Evolutionary conservation across 345 rosid genomes (phyloP).

Genomic region (Draba incana): DNA sequence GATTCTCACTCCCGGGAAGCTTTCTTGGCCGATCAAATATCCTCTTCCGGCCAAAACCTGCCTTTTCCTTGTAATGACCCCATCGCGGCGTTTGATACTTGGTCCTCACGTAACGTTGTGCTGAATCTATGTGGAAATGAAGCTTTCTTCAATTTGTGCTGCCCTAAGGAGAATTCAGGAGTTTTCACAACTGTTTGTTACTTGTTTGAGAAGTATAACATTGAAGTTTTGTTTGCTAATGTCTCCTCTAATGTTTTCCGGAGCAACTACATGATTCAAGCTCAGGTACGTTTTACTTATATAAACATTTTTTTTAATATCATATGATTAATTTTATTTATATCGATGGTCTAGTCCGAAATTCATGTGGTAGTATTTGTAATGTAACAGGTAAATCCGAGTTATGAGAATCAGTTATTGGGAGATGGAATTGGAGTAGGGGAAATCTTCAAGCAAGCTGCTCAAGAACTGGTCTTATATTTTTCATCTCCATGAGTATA

Average conservation of each 20-base stretch:
- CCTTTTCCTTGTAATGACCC: constrained; percentile 45
- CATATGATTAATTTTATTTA: not conserved
- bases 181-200: constrained; percentile 57
- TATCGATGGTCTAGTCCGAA: too few relatives aligned
- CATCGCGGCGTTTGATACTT: constrained; percentile 51
- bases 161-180: constrained; percentile 46
- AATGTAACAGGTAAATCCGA: constrained; percentile 29
- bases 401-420: constrained; percentile 37
- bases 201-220: constrained; percentile 60
- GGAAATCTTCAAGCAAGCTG: constrained; percentile 63
- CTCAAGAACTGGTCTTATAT: constrained; percentile 41
- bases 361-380: not conserved
- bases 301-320: not conserved
- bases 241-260: constrained; percentile 48
- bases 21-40: constrained; percentile 56
- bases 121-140: constrained; percentile 62
- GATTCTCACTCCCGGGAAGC: constrained; percentile 49
- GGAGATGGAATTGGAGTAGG: constrained; percentile 48
- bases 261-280: constrained; percentile 61
- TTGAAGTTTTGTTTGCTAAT: constrained; percentile 60
- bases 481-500: constrained; percentile 26
- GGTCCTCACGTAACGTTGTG: constrained; percentile 64
- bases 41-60: constrained; percentile 26
- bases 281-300: constrained; percentile 48
- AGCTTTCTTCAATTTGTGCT: constrained; percentile 63